Evolutionary conservation across 805 yeast species (phyloP), one percentile per base, ranked within the genome.

Genomic region (Candida taoyuanica): DNA sequence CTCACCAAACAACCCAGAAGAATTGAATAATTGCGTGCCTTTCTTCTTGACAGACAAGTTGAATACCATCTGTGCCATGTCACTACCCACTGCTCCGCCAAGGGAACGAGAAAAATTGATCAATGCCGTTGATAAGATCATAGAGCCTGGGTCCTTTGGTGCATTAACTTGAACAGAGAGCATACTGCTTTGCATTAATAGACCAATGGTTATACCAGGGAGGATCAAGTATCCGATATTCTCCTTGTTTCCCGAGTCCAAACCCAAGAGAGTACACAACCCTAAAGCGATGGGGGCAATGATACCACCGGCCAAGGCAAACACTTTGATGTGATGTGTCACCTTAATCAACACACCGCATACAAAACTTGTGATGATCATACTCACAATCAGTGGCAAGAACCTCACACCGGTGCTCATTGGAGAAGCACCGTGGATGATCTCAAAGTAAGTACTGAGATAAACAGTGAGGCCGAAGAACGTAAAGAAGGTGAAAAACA

Each of bases 91-190:
- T 2, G 78, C 62, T 29, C 73, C 70, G n/a, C 72, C 73, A 12
- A 73, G 43, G 1, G 70, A 53, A 46, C 79, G 65, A 13, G 55
- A 51, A 48, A 71, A 72, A 44, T 65, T 63, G 39, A 70, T 37
- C 31, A 66, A 60, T 1, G 76, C 55, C 5, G 78, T 72, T 2
- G 73, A 62, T 53, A 74, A 50, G 35, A 75, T 70, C 9, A 64
- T 62, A 3, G 70, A 65, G 13, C 79, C 80, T 6, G 72, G 65
- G 2, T 63, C 55, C 42, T 73, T 71, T 25, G 81, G 78, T 9
- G 76, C 74, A 19, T 64, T 57, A 11, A 74, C 52, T 48, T 75
- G 78, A 2, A 71, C 62, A 17, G 59, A 50, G 19, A 62, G 39
- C 32, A 60, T 21, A 6, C 56, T 43, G n/a, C 57, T 40, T 44